Conservation (phyloP, 176 grass and related monocot species). For the Tillandsia fasciculata region DNA sequence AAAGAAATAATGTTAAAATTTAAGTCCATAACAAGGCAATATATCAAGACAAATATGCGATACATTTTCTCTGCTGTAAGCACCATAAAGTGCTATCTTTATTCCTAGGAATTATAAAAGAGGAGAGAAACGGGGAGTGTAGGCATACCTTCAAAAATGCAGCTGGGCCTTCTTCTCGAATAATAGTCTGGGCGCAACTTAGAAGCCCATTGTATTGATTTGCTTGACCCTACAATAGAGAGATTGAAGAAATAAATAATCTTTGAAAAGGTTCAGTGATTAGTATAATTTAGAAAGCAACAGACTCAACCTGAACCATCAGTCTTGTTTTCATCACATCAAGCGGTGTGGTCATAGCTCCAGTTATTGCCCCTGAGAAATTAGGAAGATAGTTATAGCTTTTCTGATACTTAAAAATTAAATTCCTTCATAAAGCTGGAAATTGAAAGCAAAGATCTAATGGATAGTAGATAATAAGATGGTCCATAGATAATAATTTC, state of each 20-base stretch:
- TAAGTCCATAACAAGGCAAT: not conserved
- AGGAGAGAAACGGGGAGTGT: not conserved
- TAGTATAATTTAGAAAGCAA: not conserved
- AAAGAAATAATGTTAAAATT: not conserved
- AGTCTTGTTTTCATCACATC: constrained; percentile 94
- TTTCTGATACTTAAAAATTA: too few relatives aligned
- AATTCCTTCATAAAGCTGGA: too few relatives aligned
- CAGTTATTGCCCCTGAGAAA: constrained; percentile 70
- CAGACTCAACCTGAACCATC: constrained; percentile 74
- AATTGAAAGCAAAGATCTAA: too few relatives aligned
- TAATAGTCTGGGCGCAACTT: constrained; percentile 20
- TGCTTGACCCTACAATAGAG: constrained; percentile 8
- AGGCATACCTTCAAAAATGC: constrained; percentile 19
- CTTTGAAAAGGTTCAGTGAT: not conserved
- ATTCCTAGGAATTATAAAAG: not conserved
- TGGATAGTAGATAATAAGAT: too few relatives aligned
- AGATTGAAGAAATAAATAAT: not conserved
- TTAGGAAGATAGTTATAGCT: not conserved
- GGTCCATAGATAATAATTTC: too few relatives aligned
- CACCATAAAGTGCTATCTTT: too few relatives aligned
- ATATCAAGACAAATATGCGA: too few relatives aligned
- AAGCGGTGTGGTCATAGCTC: constrained; percentile 84
- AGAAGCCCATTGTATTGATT: constrained; percentile 19
- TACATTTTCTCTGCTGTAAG: too few relatives aligned
- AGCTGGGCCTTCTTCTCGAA: constrained; percentile 21